Percentiles rank a stretch among this genome's conserved stretches.
phyloP scores from a whole-genome alignment of 139 green algal species.

The Chlamydomonas asymmetrica region DNA sequence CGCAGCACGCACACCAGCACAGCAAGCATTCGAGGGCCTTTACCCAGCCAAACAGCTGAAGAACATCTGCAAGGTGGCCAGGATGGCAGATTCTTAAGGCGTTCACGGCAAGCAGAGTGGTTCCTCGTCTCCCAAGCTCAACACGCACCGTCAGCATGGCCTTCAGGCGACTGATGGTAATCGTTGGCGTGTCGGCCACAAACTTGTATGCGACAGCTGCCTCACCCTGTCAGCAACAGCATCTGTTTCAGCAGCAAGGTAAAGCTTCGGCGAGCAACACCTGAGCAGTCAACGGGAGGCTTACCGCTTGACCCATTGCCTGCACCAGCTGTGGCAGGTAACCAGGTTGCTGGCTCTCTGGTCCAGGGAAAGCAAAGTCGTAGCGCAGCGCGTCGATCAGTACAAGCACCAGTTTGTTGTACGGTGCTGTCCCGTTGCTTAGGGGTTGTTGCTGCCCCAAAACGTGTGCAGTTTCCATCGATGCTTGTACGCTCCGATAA shows the following conservation, averaged over 20 bases:
- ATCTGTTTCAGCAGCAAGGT: no score
- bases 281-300: no score
- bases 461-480: background rate
- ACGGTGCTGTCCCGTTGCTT: background rate
- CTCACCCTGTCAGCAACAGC: constrained; percentile 24
- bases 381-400: constrained; percentile 83
- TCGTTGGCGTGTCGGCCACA: constrained; percentile 88
- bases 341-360: background rate
- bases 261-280: no score
- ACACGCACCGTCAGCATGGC: constrained; percentile 62
- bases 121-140: no score
- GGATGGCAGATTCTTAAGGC: no score
- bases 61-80: no score
- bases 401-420: constrained; percentile 45
- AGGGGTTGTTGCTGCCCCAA: background rate
- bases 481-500: constrained; percentile 13
- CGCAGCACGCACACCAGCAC: no score
- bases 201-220: constrained; percentile 57
- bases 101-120: background rate
- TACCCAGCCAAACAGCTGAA: no score
- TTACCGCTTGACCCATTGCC: no score
- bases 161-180: constrained; percentile 90
- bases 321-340: no score
- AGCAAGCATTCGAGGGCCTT: no score
- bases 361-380: constrained; percentile 57